Conservation (phyloP, 805 yeast species). For the Kazachstania kunashirensis region DNA sequence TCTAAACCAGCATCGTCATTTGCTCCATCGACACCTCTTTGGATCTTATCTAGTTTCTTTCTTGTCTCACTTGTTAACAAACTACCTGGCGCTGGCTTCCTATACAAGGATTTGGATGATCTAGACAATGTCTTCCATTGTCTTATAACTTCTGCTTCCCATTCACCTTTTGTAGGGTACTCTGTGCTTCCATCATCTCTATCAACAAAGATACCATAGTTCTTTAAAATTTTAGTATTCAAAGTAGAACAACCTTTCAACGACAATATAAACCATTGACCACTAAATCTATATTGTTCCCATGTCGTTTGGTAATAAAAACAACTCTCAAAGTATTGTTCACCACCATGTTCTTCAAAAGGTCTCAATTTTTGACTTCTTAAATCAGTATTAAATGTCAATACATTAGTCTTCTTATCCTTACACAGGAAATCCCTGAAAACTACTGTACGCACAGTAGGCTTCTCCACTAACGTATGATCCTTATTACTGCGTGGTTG, state of each 20-base stretch:
- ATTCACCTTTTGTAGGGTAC: constrained; percentile 37
- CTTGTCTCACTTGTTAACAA: constrained; percentile 44
- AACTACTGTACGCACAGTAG: constrained; percentile 61
- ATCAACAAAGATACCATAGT: constrained; percentile 5
- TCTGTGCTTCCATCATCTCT: constrained; percentile 2
- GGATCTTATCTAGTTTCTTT: constrained; percentile 56
- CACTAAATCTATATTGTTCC: constrained; percentile 67
- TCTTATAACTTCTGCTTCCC: constrained; percentile 53
- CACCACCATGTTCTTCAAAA: constrained; percentile 34
- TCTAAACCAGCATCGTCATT: constrained; percentile 52
- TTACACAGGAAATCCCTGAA: constrained; percentile 67
- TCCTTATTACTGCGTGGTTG: constrained; percentile 29
- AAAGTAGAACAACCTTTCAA: constrained; percentile 7
- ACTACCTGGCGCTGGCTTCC: constrained; percentile 66
- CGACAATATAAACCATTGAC: constrained; percentile 44
- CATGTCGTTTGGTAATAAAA: constrained; percentile 54
- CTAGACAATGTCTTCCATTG: constrained; percentile 57
- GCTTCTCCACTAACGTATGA: constrained; percentile 41
- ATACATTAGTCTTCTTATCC: constrained; percentile 54
- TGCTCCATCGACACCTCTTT: constrained; percentile 76
- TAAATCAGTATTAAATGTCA: constrained; percentile 63
- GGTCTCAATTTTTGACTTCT: constrained; percentile 57
- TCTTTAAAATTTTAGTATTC: neutral
- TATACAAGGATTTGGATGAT: constrained; percentile 51
- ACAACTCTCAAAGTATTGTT: constrained; percentile 53